Evolutionary conservation across 1,139 yeast genomes (phyloP).

Genomic region (Suhomyces maxii): DNA sequence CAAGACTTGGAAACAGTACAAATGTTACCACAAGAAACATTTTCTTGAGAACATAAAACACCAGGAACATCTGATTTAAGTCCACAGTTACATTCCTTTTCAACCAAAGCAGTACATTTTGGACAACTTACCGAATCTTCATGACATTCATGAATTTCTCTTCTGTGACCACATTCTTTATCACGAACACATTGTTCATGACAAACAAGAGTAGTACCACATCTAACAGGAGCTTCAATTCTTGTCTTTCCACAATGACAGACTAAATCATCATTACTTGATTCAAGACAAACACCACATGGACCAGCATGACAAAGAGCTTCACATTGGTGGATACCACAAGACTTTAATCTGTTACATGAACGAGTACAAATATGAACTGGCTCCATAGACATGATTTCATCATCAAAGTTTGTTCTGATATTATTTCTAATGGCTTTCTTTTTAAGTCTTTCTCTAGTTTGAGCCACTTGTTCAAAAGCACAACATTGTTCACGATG

Average conservation of each 20-base stretch:
- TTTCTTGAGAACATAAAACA: slow-evolving; percentile 67
- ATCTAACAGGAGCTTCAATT: slow-evolving; percentile 82
- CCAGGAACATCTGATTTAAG: slow-evolving; percentile 53
- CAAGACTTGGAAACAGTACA: slow-evolving; percentile 61
- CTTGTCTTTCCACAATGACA: slow-evolving; percentile 87
- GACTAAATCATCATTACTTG: slow-evolving; percentile 74
- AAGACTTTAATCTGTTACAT: slow-evolving; percentile 65
- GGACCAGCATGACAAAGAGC: slow-evolving; percentile 82
- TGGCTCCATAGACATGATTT: slow-evolving; percentile 66
- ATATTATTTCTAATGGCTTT: slow-evolving; percentile 49
- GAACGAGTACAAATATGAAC: slow-evolving; percentile 72
- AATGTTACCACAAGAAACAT: slow-evolving; percentile 68
- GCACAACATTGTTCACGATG: slow-evolving; percentile 72
- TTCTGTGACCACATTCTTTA: slow-evolving; percentile 72
- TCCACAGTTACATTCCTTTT: slow-evolving; percentile 73
- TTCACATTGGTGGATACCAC: slow-evolving; percentile 74
- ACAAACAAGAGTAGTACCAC: slow-evolving; percentile 80
- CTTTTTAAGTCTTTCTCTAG: slow-evolving; percentile 58
- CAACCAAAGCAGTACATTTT: slow-evolving; percentile 68
- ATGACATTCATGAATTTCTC: slow-evolving; percentile 77
- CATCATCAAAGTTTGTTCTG: slow-evolving; percentile 39
- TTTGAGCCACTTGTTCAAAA: slow-evolving; percentile 61
- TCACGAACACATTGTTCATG: slow-evolving; percentile 63
- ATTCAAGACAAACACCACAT: slow-evolving; percentile 82
- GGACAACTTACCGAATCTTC: slow-evolving; percentile 65